Conservation (phyloP, 331 rosid genomes). For the Rhamnella rubrinervis region DNA sequence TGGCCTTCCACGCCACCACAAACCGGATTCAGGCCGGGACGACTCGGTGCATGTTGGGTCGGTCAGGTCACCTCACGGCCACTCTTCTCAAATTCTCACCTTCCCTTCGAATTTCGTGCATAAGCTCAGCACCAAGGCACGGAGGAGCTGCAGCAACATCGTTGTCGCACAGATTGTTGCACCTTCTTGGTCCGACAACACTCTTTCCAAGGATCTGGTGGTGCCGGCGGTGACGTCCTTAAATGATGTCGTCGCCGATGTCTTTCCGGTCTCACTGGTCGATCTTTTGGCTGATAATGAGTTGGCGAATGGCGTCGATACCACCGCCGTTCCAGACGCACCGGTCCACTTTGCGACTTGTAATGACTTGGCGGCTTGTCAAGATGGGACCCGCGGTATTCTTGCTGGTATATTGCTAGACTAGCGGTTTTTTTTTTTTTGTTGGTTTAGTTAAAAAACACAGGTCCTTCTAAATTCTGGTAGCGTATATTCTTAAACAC, state of each 20-base stretch:
- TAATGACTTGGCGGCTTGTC: constrained; percentile 34
- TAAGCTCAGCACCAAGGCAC: constrained; percentile 89
- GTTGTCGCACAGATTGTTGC: constrained; percentile 96
- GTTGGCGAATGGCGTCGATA: too few relatives aligned
- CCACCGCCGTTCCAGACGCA: too few relatives aligned
- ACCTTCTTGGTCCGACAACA: constrained; percentile 84
- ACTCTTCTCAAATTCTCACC: constrained; percentile 62
- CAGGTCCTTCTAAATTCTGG: neutral
- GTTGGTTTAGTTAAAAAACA: neutral
- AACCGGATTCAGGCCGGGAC: constrained; percentile 30
- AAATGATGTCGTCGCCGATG: constrained; percentile 49
- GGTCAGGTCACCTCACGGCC: constrained; percentile 23
- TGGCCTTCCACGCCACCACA: constrained; percentile 29
- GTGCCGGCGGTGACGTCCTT: constrained; percentile 49
- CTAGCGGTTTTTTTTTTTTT: neutral
- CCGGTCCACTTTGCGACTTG: too few relatives aligned
- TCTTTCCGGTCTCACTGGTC: constrained; percentile 25
- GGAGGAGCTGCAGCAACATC: constrained; percentile 94
- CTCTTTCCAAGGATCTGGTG: constrained; percentile 28
- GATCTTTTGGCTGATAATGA: constrained; percentile 30
- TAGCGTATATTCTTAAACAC: too few relatives aligned
- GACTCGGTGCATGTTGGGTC: constrained; percentile 10
- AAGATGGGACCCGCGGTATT: constrained; percentile 65
- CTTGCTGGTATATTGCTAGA: constrained; percentile 65
- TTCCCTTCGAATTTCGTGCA: constrained; percentile 90